Percentiles rank a stretch among this genome's conserved stretches.
These are phyloP conservation scores for Tolypocladium tropicale DNA, from an alignment of 2,329 filamentous ascomycete species.

Conservation along the genomic window DNA sequence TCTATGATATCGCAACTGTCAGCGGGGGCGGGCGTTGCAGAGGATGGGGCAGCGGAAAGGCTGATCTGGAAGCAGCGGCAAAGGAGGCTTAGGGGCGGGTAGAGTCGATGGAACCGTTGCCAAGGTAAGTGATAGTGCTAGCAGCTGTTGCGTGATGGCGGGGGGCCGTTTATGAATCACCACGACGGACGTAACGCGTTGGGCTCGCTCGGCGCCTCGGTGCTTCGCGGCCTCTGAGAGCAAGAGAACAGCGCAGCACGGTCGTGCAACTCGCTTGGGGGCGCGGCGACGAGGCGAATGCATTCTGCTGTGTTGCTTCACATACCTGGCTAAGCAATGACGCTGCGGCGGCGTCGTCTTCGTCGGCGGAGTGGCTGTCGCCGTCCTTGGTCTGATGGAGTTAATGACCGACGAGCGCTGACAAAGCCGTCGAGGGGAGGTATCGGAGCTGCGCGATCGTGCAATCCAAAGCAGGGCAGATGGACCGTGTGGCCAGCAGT, in stretches of 20 bases:
- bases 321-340: slow-evolving; percentile 1
- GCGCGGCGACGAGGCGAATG: background rate
- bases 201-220: background rate
- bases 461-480: background rate
- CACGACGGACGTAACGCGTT: background rate
- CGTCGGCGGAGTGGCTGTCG: too few relatives aligned
- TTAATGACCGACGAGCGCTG: background rate
- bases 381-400: background rate
- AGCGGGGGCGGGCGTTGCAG: background rate
- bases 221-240: background rate
- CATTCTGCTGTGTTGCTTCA: background rate
- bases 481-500: background rate
- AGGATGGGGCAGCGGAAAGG: background rate
- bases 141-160: background rate
- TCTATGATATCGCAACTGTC: background rate
- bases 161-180: background rate
- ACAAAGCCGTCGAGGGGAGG: background rate
- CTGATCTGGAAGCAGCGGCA: background rate
- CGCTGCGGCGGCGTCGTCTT: background rate
- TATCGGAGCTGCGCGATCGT: background rate
- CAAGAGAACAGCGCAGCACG: background rate
- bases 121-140: background rate
- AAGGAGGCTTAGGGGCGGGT: background rate
- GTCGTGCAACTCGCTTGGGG: background rate
- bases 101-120: background rate